Evolutionary conservation across 73 alveolate genomes (phyloP), one percentile per base, ranked within the genome.

Genomic region (Diophrys appendiculata): DNA sequence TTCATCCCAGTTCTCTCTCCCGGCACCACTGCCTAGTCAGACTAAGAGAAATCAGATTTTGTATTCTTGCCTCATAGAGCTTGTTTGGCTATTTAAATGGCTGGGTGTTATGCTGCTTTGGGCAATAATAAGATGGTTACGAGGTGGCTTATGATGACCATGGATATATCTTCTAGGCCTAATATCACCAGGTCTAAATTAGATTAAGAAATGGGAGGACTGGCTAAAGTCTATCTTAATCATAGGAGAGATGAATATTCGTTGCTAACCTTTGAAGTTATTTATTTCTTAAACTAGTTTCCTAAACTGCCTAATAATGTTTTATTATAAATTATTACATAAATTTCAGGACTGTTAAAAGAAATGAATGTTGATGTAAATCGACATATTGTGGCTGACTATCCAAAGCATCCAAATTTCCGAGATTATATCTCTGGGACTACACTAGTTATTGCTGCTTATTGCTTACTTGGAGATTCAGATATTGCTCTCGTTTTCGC

Each of bases 51-150:
- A n/a, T n/a, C n/a, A 31, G 94, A 87, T 67, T 69, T 79, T 32
- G 94, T 82, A 3, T 87, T 68, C 67, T 35, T 87, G 1, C 94
- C 94, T 0, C 94, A 87, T 55, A 82, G 87, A 28, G 88, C 90
- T 0, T 87, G 94, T 55, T 53, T 87, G 60, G 73, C 87, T 13
- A 84, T 84, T 29, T 69, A 87, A 84, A 54, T 87, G 13, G 94
- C 94, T 24, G 94, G 94, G 2, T 86, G 88, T 28, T 65, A 60
- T 26, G 90, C 81, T n/a, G 87, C 90, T 13, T 55, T 69, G 30
- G 53, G 53, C 24, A 79, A 84, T 26, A 54, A 75, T 0, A 54
- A 54, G n/a, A 33, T 31, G 52, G 87, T 55, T 54, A 43, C 18
- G 54, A 65, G 53, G 31, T 82, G 90, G 90, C 76, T 87, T 8